Evolutionary conservation across 2,329 filamentous ascomycete genomes (phyloP).

Genomic region (Graphilbum ipis-grandicollis): DNA sequence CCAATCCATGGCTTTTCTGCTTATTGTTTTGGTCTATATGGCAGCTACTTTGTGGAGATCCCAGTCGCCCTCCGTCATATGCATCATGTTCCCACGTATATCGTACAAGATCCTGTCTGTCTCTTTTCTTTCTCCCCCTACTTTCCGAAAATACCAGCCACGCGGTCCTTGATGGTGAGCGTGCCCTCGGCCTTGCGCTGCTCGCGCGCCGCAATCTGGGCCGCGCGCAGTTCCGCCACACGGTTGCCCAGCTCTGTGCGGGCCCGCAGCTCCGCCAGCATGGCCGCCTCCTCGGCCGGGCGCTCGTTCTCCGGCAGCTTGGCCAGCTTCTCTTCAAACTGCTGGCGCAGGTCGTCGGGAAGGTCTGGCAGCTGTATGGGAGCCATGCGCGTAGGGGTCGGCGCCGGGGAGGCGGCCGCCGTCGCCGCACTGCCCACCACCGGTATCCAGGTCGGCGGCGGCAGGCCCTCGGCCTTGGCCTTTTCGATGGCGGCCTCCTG

Average conservation of each 20-base stretch:
- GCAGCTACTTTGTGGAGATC: too few relatives aligned
- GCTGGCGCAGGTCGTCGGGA: conserved; percentile 30
- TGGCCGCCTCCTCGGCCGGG: conserved; percentile 43
- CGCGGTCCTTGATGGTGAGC: conserved; percentile 24
- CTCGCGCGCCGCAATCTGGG: conserved; percentile 35
- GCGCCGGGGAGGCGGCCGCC: conserved; percentile 39
- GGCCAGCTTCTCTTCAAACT: conserved; percentile 36
- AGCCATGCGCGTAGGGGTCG: conserved; percentile 9
- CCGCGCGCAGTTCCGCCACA: conserved; percentile 35
- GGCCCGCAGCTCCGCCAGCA: conserved; percentile 43
- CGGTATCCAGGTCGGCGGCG: conserved; percentile 22
- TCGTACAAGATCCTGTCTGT: too few relatives aligned
- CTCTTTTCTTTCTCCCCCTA: not conserved
- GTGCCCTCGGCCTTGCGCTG: conserved; percentile 39
- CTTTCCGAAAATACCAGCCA: conserved; percentile 15
- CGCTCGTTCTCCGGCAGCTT: conserved; percentile 41
- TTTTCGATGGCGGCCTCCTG: conserved; percentile 63
- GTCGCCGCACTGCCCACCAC: not conserved
- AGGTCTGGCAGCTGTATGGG: conserved; percentile 11
- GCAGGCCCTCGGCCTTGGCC: conserved; percentile 44
- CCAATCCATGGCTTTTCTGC: too few relatives aligned
- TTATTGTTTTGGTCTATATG: too few relatives aligned
- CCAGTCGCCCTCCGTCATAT: too few relatives aligned
- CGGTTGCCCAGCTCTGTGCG: conserved; percentile 40
- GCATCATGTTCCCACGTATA: too few relatives aligned